phyloP scores from a whole-genome alignment of 2,329 filamentous ascomycete species.

The Trichoderma oligosporum region DNA sequence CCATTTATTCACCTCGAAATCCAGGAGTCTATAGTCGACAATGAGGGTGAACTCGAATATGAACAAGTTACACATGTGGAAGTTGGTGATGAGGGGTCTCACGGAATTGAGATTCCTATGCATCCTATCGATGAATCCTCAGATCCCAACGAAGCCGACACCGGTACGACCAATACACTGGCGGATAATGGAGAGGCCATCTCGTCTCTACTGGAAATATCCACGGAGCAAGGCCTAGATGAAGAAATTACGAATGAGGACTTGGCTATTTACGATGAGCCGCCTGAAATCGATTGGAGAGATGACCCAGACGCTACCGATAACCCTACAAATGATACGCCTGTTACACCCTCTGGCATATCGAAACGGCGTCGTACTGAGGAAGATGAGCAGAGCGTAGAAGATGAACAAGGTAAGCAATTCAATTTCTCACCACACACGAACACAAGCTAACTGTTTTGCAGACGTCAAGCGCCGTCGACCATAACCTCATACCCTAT shows the following conservation, averaged over 20 bases:
- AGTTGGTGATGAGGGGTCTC: conserved; percentile 18
- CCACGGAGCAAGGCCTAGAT: conserved; percentile 21
- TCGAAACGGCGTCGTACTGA: conserved; percentile 22
- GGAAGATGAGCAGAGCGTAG: conserved; percentile 21
- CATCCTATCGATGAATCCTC: conserved; percentile 21
- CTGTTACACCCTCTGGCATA: background rate
- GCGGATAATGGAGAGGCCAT: conserved; percentile 32
- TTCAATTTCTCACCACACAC: background rate
- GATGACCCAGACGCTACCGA: conserved; percentile 18
- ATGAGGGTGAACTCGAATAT: conserved; percentile 23
- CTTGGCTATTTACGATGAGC: conserved; percentile 23
- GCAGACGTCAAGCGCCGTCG: conserved; percentile 24
- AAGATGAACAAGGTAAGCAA: conserved; percentile 21
- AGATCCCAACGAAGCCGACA: conserved; percentile 23
- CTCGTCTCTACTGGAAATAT: conserved; percentile 25
- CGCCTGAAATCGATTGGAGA: conserved; percentile 27
- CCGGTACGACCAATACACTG: conserved; percentile 34
- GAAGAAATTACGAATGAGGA: conserved; percentile 18
- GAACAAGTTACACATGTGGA: conserved; percentile 3
- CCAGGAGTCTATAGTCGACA: conserved; percentile 23
- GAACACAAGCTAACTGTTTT: conserved; percentile 15
- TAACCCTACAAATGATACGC: conserved; percentile 3
- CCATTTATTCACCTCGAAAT: conserved; percentile 28
- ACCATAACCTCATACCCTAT: conserved; percentile 10
- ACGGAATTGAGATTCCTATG: background rate